Base-by-base conservation (phyloP, 192 early-diverging fungal species). In the Phycomyces nitens region DNA sequence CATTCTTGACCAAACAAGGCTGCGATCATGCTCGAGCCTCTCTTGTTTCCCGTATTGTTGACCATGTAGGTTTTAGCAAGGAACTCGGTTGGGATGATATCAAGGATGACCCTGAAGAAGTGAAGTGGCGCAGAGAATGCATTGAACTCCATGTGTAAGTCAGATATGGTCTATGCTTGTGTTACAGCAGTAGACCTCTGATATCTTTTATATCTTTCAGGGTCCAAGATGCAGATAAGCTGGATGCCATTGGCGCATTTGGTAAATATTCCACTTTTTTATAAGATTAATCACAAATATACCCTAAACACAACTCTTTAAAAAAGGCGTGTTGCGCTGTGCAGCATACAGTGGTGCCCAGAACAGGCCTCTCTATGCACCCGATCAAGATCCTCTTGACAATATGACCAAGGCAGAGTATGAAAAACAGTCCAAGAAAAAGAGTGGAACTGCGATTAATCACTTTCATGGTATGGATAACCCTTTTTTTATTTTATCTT, bases 231-330 rank as follows among this genome's bases (percentile, higher is more conserved):
- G 88, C 88, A 2, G 88, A 89, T 58, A 84, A 86, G 29, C 58
- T 89, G 56, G 88, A 89, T 64, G 85, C 88, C 5, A 87, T 89
- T 51, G 88, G 88, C 3, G 88, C 88, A 8, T 89, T 89, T 79
- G 88, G 79, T 80, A 68, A 61, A 42, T 12, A 38, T 58, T 15
- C 5, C 57, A 3, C 27, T 21, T 5, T 24, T 16, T 41, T 5
- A 29, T 7, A 57, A 22, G 56, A 52, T n/a, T 4, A 34, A 39
- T 6, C 7, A 40, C 5, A 42, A 2, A 47, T 16, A 21, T 22
- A 15, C 58, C 16, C 10, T 49, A 22, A 44, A 3, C 8, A 26
- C 5, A 52, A 52, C 20, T 18, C n/a, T n/a, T 39, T 39, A 40
- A 42, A 34, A 26, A 62, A 80, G 79, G 87, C 12, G 78, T 89